Base-by-base conservation (phyloP, 495 filamentous ascomycete genomes). In the Tuber borchii region DNA sequence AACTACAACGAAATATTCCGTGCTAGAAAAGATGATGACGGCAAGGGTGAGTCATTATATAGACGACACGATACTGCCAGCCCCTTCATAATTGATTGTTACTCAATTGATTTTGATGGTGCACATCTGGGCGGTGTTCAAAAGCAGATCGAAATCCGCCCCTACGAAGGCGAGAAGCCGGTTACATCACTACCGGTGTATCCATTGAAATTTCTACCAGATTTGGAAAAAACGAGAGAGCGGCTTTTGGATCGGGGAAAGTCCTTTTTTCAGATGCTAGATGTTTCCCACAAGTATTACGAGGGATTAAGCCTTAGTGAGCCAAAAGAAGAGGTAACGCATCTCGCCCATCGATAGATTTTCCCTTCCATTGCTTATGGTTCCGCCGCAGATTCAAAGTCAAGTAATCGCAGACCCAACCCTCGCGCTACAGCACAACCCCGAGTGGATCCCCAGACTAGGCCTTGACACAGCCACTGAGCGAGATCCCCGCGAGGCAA, bases 361-460 rank as follows among this genome's bases (percentile, higher is more conserved):
- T 74, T 43, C 7, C 12, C 37, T 39, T 22, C 17, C 34, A 26
- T 40, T 71, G 39, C 40, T 71, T 8, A 74, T 37, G 4, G n/a
- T 20, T 73, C 34, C 14, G 20, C 17, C 12, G 12, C 51, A 74
- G 73, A n/a, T 74, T n/a, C 48, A 74, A 39, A 74, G 73, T 26
- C 48, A 42, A 19, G 56, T 74, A 22, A 74, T 74, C 9, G 37
- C 69, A 39, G 73, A 74, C 44, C 48, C 61, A 26, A n/a, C 37
- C 14, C 40, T 74, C 10, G 73, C 73, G 7, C 39, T 74, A 6
- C 73, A 74, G 61, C 73, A 42, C 40, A 74, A 74, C 22, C 73
- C 73, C 8, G 22, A 74, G 2, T 74, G 73, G 73, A 3, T 65
- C 2, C 26, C 26, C 3, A 65, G 34, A 8, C 56, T 65, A 65